These are phyloP conservation scores for Leccinellum luteum DNA, from an alignment of 768 basidiomycete species.

Conservation along the genomic window DNA sequence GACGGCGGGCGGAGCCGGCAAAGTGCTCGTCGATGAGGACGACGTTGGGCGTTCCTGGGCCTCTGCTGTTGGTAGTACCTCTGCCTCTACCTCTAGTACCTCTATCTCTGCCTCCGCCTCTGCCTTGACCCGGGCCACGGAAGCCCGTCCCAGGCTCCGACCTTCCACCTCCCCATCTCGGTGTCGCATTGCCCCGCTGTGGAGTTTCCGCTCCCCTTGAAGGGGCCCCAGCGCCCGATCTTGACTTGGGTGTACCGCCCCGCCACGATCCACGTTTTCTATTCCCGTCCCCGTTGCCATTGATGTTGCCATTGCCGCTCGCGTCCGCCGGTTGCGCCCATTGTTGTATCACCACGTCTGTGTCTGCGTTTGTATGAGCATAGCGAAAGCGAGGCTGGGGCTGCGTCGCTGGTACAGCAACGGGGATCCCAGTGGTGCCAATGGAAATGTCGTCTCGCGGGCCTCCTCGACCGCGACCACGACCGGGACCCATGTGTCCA, in stretches of 20 bases:
- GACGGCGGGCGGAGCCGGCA: not conserved
- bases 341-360: conserved; percentile 25
- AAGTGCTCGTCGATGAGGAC: too few relatives aligned
- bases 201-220: conserved; percentile 15
- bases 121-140: conserved; percentile 15
- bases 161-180: conserved; percentile 7
- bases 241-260: conserved; percentile 2
- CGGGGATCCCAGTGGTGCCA: not conserved
- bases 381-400: conserved; percentile 19
- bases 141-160: conserved; percentile 27
- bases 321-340: conserved; percentile 13
- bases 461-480: conserved; percentile 21
- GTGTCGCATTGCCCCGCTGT: conserved; percentile 5
- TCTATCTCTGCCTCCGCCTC: not conserved
- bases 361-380: conserved; percentile 16
- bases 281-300: not conserved
- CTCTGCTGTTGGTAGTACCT: not conserved
- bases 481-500: conserved; percentile 15
- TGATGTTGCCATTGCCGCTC: not conserved
- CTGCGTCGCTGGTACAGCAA: not conserved
- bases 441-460: not conserved
- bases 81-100: not conserved
- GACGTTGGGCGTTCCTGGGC: not conserved
- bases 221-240: conserved; percentile 16
- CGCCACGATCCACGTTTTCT: conserved; percentile 5